phyloP scores from a whole-genome alignment of 345 rosid genomes.

The Arabis alpina region DNA sequence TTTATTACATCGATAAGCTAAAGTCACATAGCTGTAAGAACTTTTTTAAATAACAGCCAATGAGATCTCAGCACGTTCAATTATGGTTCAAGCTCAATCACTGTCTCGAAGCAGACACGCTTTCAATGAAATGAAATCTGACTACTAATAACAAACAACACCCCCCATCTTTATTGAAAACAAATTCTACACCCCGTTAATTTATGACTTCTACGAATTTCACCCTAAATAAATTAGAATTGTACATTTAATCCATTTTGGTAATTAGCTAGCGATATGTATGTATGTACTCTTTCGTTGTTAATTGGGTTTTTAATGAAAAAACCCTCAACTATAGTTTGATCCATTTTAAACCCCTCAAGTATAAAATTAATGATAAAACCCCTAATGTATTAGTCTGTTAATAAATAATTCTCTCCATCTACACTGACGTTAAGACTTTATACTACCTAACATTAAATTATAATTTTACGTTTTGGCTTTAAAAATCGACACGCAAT shows the following conservation, averaged over 20 bases:
- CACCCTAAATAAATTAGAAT: not conserved
- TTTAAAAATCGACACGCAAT: no score
- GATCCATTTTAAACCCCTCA: no score
- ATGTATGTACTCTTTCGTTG: no score
- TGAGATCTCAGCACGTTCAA: conserved; percentile 17
- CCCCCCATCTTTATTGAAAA: not conserved
- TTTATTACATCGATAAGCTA: conserved; percentile 17
- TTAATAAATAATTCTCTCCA: no score
- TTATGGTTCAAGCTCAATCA: conserved; percentile 19
- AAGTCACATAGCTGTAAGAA: conserved; percentile 28
- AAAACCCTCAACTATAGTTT: no score
- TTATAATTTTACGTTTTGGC: no score
- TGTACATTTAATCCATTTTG: not conserved
- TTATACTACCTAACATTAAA: no score
- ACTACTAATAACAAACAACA: conserved; percentile 11
- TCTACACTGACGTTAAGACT: no score
- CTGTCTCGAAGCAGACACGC: conserved; percentile 35
- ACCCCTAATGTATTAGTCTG: no score
- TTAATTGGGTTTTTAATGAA: no score
- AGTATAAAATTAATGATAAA: no score
- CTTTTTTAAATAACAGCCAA: conserved; percentile 17
- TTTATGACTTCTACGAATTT: not conserved
- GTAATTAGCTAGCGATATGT: no score
- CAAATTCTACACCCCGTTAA: not conserved
- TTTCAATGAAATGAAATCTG: conserved; percentile 15